Evolutionary conservation across 2,329 filamentous ascomycete genomes (phyloP).

Genomic region (Chalaropsis ovoidea): DNA sequence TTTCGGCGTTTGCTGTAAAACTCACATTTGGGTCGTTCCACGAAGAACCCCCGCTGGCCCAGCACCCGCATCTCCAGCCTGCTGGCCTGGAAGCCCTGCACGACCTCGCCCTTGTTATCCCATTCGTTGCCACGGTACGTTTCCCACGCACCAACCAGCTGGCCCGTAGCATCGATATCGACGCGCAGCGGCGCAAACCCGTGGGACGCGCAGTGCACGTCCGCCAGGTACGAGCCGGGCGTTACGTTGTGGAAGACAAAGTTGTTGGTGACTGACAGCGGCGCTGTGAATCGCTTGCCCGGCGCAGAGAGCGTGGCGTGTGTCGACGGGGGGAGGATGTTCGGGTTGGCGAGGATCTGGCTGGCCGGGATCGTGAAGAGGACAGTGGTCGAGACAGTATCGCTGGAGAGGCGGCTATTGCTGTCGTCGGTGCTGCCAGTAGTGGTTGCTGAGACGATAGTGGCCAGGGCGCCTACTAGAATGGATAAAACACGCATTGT

Average conservation of each 20-base stretch:
- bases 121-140: constrained; percentile 84
- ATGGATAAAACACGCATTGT: constrained; percentile 27
- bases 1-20: constrained; percentile 27
- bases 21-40: constrained; percentile 66
- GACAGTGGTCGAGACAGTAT: constrained; percentile 38
- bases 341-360: constrained; percentile 39
- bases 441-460: constrained; percentile 32
- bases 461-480: constrained; percentile 29
- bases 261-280: constrained; percentile 56
- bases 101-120: constrained; percentile 67
- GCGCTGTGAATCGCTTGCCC: constrained; percentile 40
- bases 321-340: constrained; percentile 52
- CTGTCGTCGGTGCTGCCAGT: neutral
- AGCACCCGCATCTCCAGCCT: constrained; percentile 52
- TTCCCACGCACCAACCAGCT: constrained; percentile 60
- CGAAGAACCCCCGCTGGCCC: constrained; percentile 62
- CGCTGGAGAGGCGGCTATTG: constrained; percentile 31
- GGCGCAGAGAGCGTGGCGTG: constrained; percentile 50
- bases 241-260: constrained; percentile 68
- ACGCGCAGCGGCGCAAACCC: constrained; percentile 71
- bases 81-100: constrained; percentile 35
- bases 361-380: constrained; percentile 41
- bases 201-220: constrained; percentile 65
- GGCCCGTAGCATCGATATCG: constrained; percentile 75
- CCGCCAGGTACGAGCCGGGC: constrained; percentile 66